Conservation (phyloP, 495 filamentous ascomycete species). For the Elasticomyces elasticus region DNA sequence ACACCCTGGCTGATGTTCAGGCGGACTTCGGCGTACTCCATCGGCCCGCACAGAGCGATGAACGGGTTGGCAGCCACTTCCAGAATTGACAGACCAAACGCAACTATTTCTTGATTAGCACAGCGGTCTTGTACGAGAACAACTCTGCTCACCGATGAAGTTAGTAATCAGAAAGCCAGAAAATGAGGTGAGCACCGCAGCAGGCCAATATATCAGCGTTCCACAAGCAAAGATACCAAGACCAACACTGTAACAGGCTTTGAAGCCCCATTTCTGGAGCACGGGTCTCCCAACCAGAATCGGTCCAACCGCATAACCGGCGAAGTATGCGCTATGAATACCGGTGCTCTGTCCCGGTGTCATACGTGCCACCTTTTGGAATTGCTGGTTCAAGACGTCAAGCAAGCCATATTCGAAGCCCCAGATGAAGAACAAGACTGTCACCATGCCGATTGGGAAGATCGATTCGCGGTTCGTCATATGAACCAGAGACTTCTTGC, state of each 20-base stretch:
- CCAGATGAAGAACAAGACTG: conserved; percentile 38
- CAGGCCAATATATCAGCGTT: conserved; percentile 63
- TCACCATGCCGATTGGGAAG: conserved; percentile 34
- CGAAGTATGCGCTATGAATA: conserved; percentile 56
- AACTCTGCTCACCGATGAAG: too few species aligned
- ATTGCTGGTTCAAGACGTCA: conserved; percentile 32
- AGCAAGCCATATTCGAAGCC: conserved; percentile 37
- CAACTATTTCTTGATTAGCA: too few species aligned
- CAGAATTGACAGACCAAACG: conserved; percentile 51
- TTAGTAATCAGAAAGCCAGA: conserved; percentile 56
- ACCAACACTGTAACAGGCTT: conserved; percentile 54
- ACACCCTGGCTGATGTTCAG: conserved; percentile 58
- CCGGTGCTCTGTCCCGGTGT: conserved; percentile 39
- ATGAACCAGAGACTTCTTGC: conserved; percentile 59
- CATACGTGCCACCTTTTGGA: conserved; percentile 32
- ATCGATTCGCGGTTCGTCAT: conserved; percentile 31
- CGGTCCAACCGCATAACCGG: conserved; percentile 52
- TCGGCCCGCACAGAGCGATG: conserved; percentile 56
- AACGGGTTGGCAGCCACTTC: conserved; percentile 61
- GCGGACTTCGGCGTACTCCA: conserved; percentile 54
- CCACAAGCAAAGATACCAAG: conserved; percentile 55
- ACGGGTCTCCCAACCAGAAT: conserved; percentile 47
- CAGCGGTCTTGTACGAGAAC: too few species aligned
- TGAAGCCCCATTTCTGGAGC: conserved; percentile 57
- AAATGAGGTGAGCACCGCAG: conserved; percentile 56